Percentiles rank a stretch among this genome's conserved stretches.
phyloP scores from a whole-genome alignment of 805 yeast genomes.

The Candida broadrunensis region DNA sequence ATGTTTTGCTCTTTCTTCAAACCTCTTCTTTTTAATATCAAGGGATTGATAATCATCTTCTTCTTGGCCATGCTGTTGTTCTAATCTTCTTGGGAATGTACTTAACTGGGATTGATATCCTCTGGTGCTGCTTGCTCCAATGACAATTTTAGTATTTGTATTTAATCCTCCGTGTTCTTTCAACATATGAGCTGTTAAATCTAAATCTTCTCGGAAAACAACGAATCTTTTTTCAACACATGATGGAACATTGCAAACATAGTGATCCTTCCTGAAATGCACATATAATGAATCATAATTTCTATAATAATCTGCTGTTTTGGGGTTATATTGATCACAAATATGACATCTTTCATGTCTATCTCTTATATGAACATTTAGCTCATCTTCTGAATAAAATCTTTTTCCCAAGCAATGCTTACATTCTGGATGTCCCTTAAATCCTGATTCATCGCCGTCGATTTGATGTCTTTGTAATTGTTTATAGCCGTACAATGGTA shows the following conservation, averaged over 20 bases:
- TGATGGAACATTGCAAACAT: constrained; percentile 66
- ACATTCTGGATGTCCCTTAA: constrained; percentile 88
- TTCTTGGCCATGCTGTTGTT: constrained; percentile 18
- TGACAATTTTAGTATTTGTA: constrained; percentile 41
- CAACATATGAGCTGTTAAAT: constrained; percentile 82
- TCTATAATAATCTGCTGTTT: constrained; percentile 57
- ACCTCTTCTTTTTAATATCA: constrained; percentile 54
- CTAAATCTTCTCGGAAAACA: constrained; percentile 84
- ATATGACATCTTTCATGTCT: constrained; percentile 86
- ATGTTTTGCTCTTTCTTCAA: constrained; percentile 84
- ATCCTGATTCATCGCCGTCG: constrained; percentile 74
- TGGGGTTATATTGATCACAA: constrained; percentile 75
- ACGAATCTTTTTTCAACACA: constrained; percentile 91
- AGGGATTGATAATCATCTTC: constrained; percentile 32
- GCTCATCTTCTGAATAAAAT: constrained; percentile 87
- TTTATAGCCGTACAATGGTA: constrained; percentile 56
- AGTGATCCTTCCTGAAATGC: constrained; percentile 77
- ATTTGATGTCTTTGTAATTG: constrained; percentile 68
- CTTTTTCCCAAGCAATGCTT: constrained; percentile 69
- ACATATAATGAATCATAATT: constrained; percentile 70
- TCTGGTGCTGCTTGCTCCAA: constrained; percentile 27
- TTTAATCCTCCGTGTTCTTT: constrained; percentile 69
- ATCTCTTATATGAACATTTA: constrained; percentile 76
- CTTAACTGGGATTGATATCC: constrained; percentile 61
- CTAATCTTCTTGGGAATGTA: constrained; percentile 39